A percentile compares a stretch with the other conserved stretches of the same genome.
Conservation (phyloP, 345 rosid species). For the Mallotus nudiflorus region DNA sequence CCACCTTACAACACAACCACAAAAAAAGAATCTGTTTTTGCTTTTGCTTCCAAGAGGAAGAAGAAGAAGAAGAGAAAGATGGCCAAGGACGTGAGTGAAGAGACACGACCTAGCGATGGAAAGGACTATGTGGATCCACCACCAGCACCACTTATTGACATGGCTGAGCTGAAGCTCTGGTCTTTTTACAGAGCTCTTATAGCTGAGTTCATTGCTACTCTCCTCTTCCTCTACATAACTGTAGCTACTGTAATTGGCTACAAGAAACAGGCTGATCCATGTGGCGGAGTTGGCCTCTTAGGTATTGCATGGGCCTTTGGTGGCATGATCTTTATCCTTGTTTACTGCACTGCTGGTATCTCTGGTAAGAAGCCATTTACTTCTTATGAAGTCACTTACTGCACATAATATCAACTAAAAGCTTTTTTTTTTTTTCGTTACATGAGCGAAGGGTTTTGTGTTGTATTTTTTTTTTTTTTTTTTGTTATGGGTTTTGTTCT, state of each 20-base stretch:
- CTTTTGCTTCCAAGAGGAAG: not conserved
- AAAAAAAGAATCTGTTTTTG: not conserved
- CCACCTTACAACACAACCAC: not conserved
- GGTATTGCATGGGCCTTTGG: slow-evolving; percentile 96
- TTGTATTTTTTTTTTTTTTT: too few species aligned
- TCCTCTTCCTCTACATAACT: slow-evolving; percentile 82
- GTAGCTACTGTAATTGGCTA: slow-evolving; percentile 85
- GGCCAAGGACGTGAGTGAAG: slow-evolving; percentile 85
- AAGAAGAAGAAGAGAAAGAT: slow-evolving; percentile 25
- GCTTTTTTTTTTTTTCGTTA: too few species aligned
- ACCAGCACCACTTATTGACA: slow-evolving; percentile 77
- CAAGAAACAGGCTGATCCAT: slow-evolving; percentile 56
- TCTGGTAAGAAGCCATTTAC: slow-evolving; percentile 46
- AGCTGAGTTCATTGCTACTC: slow-evolving; percentile 93
- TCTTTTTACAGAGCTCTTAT: slow-evolving; percentile 90
- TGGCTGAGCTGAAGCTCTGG: slow-evolving; percentile 72
- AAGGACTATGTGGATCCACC: slow-evolving; percentile 98
- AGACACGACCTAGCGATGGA: slow-evolving; percentile 51
- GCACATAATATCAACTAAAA: too few species aligned
- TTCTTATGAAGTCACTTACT: too few species aligned
- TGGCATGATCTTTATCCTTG: slow-evolving; percentile 76
- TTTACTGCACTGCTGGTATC: slow-evolving; percentile 83
- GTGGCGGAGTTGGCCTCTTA: slow-evolving; percentile 81
- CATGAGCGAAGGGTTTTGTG: too few species aligned
- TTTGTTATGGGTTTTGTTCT: not conserved